phyloP scores from a whole-genome alignment of 805 yeast species.

The Saccharomyces paradoxus region DNA sequence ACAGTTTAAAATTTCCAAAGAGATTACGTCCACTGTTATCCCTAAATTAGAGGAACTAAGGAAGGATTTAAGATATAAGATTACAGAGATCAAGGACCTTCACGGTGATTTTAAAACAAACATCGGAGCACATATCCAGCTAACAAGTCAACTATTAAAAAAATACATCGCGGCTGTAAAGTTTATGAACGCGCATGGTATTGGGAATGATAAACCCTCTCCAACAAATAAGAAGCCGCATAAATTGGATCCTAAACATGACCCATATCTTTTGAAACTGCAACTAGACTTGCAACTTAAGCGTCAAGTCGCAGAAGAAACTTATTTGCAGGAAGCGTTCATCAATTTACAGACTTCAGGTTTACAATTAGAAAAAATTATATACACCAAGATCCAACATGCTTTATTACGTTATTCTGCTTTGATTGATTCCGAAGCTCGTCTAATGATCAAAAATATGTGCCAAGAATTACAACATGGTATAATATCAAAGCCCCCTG shows the following conservation, averaged over 20 bases:
- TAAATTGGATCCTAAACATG: constrained; percentile 36
- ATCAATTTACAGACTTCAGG: constrained; percentile 59
- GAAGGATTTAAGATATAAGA: constrained; percentile 65
- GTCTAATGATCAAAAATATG: constrained; percentile 47
- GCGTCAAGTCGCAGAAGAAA: constrained; percentile 53
- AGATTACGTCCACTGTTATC: constrained; percentile 44
- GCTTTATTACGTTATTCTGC: constrained; percentile 44
- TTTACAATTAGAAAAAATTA: constrained; percentile 53
- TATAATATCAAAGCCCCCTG: constrained; percentile 48
- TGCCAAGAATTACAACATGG: constrained; percentile 35
- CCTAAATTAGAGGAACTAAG: constrained; percentile 53
- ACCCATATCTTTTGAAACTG: constrained; percentile 56
- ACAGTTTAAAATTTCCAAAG: constrained; percentile 47
- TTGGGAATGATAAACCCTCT: constrained; percentile 6
- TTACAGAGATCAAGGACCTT: constrained; percentile 69
- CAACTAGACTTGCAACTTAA: constrained; percentile 59
- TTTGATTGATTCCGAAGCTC: constrained; percentile 45
- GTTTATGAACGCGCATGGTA: constrained; percentile 32
- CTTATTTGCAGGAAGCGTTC: constrained; percentile 57
- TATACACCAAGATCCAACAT: constrained; percentile 54
- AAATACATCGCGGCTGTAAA: constrained; percentile 41
- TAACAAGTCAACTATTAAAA: constrained; percentile 49
- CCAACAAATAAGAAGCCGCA: constrained; percentile 12
- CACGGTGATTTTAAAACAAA: constrained; percentile 56
- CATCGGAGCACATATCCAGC: constrained; percentile 51